Base-by-base conservation (phyloP, 2,329 filamentous ascomycete genomes). In the Fusarium domesticum region DNA sequence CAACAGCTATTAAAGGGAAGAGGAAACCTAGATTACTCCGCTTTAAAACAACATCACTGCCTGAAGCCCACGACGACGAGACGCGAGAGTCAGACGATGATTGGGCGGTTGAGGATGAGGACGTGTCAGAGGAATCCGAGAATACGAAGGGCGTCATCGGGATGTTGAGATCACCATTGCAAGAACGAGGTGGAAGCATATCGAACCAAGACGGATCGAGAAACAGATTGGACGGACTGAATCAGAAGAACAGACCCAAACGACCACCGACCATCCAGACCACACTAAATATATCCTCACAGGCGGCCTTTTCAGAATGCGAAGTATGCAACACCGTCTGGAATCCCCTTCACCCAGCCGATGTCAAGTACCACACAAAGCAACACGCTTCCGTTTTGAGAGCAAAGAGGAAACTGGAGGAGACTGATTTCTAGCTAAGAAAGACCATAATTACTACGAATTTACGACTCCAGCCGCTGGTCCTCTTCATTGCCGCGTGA, bases 251-350 rank as follows among this genome's bases (percentile, higher is more conserved):
- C 14, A 64, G 57, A 18, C 18, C 20, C 4, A 64, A 59, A 31
- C n/a, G 48, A 6, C 35, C 50, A 1, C 42, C 63, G 2, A 50
- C 55, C 1, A 57, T 73, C 1, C 71, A 74, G 39, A 73, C 68
- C 2, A 73, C 70, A 2, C 61, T 73, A n/a, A 73, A 73, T 25
- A 58, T 74, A 3, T 72, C 71, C 0, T 60, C 64, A 1, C 63
- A 67, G 18, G 66, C 69, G 3, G 58, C 70, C 1, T 73, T 73
- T 46, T 65, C 68, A 2, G 70, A 74, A 42, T 74, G 71, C 49
- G 70, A 63, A 38, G 45, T 65, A 3, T 74, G 71, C 49, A 60
- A 71, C 39, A 72, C 64, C 1, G 66, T 73, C 6, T 73, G 69
- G 62, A 73, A 73, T 39, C 71, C 70, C 0, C 51, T 71, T 5